Evolutionary conservation across 257 asterid genomes (phyloP), one percentile per base, ranked within the genome.

Genomic region (Cruciata laevipes): DNA sequence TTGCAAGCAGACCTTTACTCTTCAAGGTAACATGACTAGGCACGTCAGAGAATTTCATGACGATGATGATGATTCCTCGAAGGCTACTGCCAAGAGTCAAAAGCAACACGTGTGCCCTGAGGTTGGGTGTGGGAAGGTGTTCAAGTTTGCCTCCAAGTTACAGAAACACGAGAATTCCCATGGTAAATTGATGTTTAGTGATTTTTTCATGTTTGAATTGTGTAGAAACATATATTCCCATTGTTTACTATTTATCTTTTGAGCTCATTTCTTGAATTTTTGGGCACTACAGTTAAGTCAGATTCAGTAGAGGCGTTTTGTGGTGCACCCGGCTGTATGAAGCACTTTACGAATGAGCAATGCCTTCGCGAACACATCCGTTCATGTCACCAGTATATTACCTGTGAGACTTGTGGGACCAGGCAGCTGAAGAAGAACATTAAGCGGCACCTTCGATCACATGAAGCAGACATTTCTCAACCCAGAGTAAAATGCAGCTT

Each of bases 241-340:
- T 10, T 17, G 32, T 24, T 1, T 8, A 1, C 25, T 10, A 4
- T 14, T 16, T 24, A 32, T n/a, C 13, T 53, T 53, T 20, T 53
- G 27, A 53, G 20, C 60, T 6, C 12, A 18, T 11, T 61, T 16
- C 31, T 51, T 13, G 13, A 40, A 53, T 68, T 55, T 66, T 66
- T 59, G 60, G 24, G 40, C 37, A 38, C 37, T 83, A 85, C 95
- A 94, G 97, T 90, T 53, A 88, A 82, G 78, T 76, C 88, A 83
- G 86, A 88, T 31, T 65, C 95, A 0, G 78, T 84, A 30, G 99
- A 94, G 78, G 93, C 91, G 10, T 69, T 85, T 17, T 94, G 99
- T 75, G 61, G 85, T 5, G 97, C 88, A 72, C 88, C 89, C 11
- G 93, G 85, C 30, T 94, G 99, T 80, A 83, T 94, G 95, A 90